Percentiles rank a stretch among this genome's conserved stretches.
Evolutionary conservation across 2,329 filamentous ascomycete genomes (phyloP).

Genomic region (Aspergillus novofumigatus): DNA sequence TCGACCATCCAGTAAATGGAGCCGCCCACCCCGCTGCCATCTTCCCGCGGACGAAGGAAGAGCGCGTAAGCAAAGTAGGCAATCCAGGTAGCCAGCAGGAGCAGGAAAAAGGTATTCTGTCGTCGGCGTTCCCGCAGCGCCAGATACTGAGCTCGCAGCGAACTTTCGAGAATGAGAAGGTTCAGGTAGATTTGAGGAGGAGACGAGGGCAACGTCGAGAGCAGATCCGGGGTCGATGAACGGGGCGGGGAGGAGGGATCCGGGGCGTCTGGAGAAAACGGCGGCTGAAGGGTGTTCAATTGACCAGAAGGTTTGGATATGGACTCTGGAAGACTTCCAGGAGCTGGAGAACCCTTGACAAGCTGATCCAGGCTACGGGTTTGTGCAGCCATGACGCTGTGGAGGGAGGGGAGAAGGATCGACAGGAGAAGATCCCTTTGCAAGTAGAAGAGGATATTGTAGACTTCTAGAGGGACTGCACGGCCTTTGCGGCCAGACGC

Average conservation of each 20-base stretch:
- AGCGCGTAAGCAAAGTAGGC: slow-evolving; percentile 82
- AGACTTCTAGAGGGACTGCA: slow-evolving; percentile 6
- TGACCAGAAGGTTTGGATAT: slow-evolving; percentile 27
- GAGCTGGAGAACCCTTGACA: slow-evolving; percentile 80
- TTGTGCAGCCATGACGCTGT: slow-evolving; percentile 53
- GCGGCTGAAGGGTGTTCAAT: slow-evolving; percentile 13
- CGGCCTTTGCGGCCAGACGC: slow-evolving; percentile 28
- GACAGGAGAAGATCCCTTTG: not conserved
- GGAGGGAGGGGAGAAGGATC: slow-evolving; percentile 4
- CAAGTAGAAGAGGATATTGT: not conserved
- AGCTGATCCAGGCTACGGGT: slow-evolving; percentile 67
- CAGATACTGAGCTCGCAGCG: slow-evolving; percentile 86
- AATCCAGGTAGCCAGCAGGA: slow-evolving; percentile 75
- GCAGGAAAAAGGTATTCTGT: slow-evolving; percentile 88
- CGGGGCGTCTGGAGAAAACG: slow-evolving; percentile 14
- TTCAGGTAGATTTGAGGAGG: slow-evolving; percentile 98
- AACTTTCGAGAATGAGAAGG: slow-evolving; percentile 92
- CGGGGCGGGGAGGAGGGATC: slow-evolving; percentile 44
- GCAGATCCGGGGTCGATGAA: slow-evolving; percentile 58
- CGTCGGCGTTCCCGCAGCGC: slow-evolving; percentile 81
- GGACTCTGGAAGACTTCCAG: slow-evolving; percentile 45
- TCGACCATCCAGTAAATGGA: slow-evolving; percentile 97
- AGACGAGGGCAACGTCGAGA: slow-evolving; percentile 78
- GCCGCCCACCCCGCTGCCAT: slow-evolving; percentile 84
- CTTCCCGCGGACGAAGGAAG: slow-evolving; percentile 92